phyloP scores from a whole-genome alignment of 768 basidiomycete species.

The Mycena pura region DNA sequence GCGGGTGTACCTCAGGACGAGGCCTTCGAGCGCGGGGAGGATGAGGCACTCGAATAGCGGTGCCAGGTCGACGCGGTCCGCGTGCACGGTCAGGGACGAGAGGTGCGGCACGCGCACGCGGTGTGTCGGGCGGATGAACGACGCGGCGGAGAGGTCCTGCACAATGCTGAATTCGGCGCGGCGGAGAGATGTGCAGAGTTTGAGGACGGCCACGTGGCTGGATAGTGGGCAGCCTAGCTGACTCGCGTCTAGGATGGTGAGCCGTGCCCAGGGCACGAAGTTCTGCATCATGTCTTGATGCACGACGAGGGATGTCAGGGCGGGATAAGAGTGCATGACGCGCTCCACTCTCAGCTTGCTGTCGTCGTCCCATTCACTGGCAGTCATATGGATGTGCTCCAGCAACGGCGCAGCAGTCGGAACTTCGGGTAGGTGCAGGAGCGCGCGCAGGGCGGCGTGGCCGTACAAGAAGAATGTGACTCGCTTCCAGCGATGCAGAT shows the following conservation, averaged over 20 bases:
- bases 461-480: slow-evolving; percentile 20
- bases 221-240: slow-evolving; percentile 3
- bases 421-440: slow-evolving; percentile 9
- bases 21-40: slow-evolving; percentile 11
- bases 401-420: slow-evolving; percentile 17
- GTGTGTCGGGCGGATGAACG: slow-evolving; percentile 7
- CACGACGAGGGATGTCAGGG: slow-evolving; percentile 19
- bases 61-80: slow-evolving; percentile 11
- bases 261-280: slow-evolving; percentile 13
- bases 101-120: slow-evolving; percentile 5
- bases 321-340: slow-evolving; percentile 16
- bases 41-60: slow-evolving; percentile 11
- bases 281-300: slow-evolving; percentile 12
- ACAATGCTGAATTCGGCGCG: slow-evolving; percentile 10
- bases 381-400: slow-evolving; percentile 17
- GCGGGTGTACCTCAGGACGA: slow-evolving; percentile 13
- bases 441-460: background rate
- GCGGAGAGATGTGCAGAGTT: slow-evolving; percentile 12
- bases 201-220: slow-evolving; percentile 11
- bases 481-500: slow-evolving; percentile 23
- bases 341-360: background rate
- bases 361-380: slow-evolving; percentile 9
- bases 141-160: background rate
- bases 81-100: slow-evolving; percentile 12
- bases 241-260: slow-evolving; percentile 16